phyloP scores from a whole-genome alignment of 495 filamentous ascomycete genomes.

The Oidiodendron maius region DNA sequence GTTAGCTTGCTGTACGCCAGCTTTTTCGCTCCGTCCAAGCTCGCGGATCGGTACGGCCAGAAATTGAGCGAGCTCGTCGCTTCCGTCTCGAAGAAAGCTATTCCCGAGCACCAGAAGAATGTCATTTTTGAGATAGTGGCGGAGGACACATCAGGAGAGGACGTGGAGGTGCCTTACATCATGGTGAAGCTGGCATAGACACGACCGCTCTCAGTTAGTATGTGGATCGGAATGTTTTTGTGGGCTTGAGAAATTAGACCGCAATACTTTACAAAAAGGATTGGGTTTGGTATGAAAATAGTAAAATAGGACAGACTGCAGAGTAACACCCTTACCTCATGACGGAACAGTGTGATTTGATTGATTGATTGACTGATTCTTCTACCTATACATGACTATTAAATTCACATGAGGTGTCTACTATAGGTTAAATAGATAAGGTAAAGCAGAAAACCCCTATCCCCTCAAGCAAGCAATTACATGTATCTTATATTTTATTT shows the following conservation, averaged over 20 bases:
- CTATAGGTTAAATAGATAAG: no score
- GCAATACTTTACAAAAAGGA: neutral
- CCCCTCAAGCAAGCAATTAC: no score
- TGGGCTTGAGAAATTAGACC: conserved; percentile 7
- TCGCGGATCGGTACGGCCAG: conserved; percentile 62
- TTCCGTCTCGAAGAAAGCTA: conserved; percentile 82
- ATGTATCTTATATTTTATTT: no score
- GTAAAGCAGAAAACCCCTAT: no score
- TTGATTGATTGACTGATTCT: no score
- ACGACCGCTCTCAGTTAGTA: neutral
- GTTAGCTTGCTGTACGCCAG: conserved; percentile 93
- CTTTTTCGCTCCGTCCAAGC: conserved; percentile 86
- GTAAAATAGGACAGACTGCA: no score
- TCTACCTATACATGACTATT: no score
- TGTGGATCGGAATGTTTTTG: neutral
- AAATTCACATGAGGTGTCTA: no score
- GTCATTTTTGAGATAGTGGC: conserved; percentile 94
- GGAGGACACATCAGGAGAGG: conserved; percentile 84
- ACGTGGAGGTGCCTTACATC: conserved; percentile 96
- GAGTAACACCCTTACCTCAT: no score
- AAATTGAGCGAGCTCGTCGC: conserved; percentile 80
- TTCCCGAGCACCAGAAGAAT: conserved; percentile 88
- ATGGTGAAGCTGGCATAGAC: conserved; percentile 58
- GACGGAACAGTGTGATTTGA: no score
- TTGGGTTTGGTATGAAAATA: neutral